phyloP scores from a whole-genome alignment of 495 filamentous ascomycete genomes.

The Penicillium chermesinum region DNA sequence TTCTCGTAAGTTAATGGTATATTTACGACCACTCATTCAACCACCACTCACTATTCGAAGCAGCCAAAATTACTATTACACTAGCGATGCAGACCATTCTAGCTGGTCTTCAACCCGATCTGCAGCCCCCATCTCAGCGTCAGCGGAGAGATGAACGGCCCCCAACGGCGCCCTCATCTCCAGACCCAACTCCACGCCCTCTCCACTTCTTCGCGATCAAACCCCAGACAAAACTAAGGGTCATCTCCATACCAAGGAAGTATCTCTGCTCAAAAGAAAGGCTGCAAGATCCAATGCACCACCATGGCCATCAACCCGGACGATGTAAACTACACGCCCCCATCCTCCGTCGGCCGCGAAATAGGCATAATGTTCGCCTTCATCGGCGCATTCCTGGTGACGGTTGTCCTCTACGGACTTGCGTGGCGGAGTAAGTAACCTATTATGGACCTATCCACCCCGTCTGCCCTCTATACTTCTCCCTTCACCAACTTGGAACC shows the following conservation, averaged over 20 bases:
- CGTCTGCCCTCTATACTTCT: background rate
- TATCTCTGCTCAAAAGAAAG: too few species aligned
- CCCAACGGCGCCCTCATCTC: background rate
- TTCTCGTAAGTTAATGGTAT: too few species aligned
- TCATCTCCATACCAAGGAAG: too few species aligned
- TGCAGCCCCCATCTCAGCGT: background rate
- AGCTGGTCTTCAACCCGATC: background rate
- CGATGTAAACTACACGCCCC: slow-evolving; percentile 15
- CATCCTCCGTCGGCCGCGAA: slow-evolving; percentile 32
- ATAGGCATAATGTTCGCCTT: slow-evolving; percentile 43
- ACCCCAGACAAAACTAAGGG: background rate
- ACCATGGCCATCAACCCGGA: background rate
- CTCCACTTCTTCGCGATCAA: background rate
- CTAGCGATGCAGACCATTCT: too few species aligned
- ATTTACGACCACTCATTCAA: too few species aligned
- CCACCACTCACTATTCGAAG: too few species aligned
- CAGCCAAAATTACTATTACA: too few species aligned
- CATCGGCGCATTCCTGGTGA: slow-evolving; percentile 30
- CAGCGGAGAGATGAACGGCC: background rate
- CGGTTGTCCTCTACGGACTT: slow-evolving; percentile 33
- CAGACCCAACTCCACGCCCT: background rate
- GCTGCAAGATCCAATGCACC: background rate
- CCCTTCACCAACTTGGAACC: background rate
- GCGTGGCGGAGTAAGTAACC: slow-evolving; percentile 33
- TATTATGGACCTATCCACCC: background rate